A percentile compares a stretch with the other conserved stretches of the same genome.
phyloP scores from a whole-genome alignment of 495 filamentous ascomycete species.

The Aspergillus nanangensis region DNA sequence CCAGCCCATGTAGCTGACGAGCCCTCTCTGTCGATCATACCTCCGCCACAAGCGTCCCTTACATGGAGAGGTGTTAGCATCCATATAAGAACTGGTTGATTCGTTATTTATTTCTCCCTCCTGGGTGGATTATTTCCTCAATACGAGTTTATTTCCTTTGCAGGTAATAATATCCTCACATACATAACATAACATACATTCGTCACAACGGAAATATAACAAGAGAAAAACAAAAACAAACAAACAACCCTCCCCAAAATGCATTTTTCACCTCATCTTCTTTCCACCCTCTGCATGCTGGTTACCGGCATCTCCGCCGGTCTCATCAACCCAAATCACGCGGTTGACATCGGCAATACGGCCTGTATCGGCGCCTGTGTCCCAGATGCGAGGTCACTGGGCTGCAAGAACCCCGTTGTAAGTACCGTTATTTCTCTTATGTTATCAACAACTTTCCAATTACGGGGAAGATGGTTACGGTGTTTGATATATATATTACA shows the following conservation, averaged over 20 bases:
- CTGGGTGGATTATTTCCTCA: no score
- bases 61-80: no score
- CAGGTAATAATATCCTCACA: no score
- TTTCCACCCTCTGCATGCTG: slow-evolving; percentile 5
- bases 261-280: neutral
- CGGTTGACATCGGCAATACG: slow-evolving; percentile 21
- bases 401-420: slow-evolving; percentile 17
- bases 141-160: no score
- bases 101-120: no score
- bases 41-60: no score
- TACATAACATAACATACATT: no score
- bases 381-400: neutral
- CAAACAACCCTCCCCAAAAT: neutral
- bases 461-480: no score
- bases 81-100: no score
- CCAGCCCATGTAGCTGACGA: no score
- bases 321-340: slow-evolving; percentile 3
- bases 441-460: no score
- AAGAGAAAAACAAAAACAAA: neutral
- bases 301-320: slow-evolving; percentile 14
- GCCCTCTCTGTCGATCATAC: no score
- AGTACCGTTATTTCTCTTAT: neutral
- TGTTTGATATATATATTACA: neutral
- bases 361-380: slow-evolving; percentile 26
- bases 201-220: neutral